Percentiles rank a stretch among this genome's conserved stretches.
phyloP scores from a whole-genome alignment of 306 rosid species.

The Spatholobus suberectus region DNA sequence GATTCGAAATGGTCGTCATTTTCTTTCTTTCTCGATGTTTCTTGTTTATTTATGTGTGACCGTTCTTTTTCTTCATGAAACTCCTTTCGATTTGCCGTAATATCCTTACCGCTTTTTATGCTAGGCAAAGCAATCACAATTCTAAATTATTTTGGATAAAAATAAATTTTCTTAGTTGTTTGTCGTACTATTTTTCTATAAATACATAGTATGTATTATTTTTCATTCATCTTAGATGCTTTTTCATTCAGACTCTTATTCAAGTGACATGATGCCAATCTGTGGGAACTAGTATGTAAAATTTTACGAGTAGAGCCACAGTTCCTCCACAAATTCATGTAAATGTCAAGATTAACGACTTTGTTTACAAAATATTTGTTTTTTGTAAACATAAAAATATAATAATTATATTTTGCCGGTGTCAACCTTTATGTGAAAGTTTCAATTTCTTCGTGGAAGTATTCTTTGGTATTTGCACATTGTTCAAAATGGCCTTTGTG shows the following conservation, averaged over 20 bases:
- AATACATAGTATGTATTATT: neutral
- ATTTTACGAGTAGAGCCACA: neutral
- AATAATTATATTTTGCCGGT: neutral
- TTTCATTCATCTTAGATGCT: neutral
- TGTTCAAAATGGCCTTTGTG: neutral
- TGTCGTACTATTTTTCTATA: neutral
- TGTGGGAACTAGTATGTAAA: neutral
- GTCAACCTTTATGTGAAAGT: neutral
- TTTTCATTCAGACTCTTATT: neutral
- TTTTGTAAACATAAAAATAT: neutral
- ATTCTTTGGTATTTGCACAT: neutral
- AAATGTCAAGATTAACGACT: neutral
- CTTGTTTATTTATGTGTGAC: neutral
- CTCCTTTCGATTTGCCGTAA: neutral
- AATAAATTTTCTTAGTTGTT: neutral
- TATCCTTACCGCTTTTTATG: neutral
- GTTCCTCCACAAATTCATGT: conserved; percentile 1
- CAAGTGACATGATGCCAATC: neutral
- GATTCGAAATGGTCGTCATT: neutral
- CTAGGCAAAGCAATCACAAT: neutral
- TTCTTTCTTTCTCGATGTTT: neutral
- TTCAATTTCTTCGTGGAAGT: conserved; percentile 1
- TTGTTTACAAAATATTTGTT: neutral
- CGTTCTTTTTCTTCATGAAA: neutral
- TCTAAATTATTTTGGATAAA: neutral